Evolutionary conservation across 495 filamentous ascomycete species (phyloP), one percentile per base, ranked within the genome.

Genomic region (Aspergillus cristatus): DNA sequence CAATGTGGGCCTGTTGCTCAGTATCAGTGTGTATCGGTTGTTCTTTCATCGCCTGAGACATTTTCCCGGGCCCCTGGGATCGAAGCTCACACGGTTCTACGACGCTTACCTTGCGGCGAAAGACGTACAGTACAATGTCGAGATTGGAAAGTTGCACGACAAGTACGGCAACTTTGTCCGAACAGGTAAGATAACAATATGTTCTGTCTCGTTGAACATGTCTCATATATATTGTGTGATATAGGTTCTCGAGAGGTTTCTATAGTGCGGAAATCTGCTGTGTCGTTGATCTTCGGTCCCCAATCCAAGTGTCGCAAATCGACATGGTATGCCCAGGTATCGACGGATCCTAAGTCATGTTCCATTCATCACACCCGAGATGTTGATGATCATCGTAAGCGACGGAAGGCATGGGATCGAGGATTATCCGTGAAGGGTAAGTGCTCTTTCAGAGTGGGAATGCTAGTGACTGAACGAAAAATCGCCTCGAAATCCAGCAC

Each of bases 371-470:
- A 40, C 1, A 58, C 51, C 1, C 56, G 62, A 2, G 46, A 53
- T 22, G 41, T 46, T 15, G 45, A 41, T 6, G 35, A 48, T 10
- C 65, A 69, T 40, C 42, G 51, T 7, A 25, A 43, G 10, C 43
- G 57, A 4, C 56, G 63, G 30, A 53, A 60, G 28, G 50, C 62
- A 6, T 69, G 61, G 64, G 57, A 56, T 43, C 38, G 52, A 7
- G 60, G 41, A 3, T 60, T 65, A 38, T 51, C 50, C 18, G 28
- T 45, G 11, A 60, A 56, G 45, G 52, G 50, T 53, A 18, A 13
- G 36, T 28, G 7, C 72, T 13, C 83, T 81, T 57, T 67, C 74
- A 31, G 81, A 82, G 74, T 55, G 84, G 25, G n/a, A n/a, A n/a
- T n/a, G n/a, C n/a, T 8, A 24, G 20, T 4, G 70, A 75, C 34